Percentiles rank a stretch among this genome's conserved stretches.
Conservation (phyloP, 169 alveolate genomes). For the Plasmodium malariae region DNA sequence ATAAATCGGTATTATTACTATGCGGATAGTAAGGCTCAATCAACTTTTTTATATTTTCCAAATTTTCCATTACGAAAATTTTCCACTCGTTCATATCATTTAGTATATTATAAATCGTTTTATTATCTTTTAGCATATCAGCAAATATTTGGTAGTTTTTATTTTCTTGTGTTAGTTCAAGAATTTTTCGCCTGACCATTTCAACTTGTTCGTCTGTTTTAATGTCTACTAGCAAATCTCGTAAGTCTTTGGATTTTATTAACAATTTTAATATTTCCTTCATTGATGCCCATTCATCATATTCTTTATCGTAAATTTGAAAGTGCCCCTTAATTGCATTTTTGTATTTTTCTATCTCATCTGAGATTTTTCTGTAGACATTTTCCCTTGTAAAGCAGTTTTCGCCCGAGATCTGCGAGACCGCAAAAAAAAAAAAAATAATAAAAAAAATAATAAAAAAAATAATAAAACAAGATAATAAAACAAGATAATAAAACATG, state of each 20-base stretch:
- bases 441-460: slow-evolving; percentile 6
- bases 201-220: slow-evolving; percentile 41
- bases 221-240: neutral
- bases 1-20: neutral
- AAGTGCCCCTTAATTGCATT: slow-evolving; percentile 4
- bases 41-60: slow-evolving; percentile 17
- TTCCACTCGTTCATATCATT: slow-evolving; percentile 3
- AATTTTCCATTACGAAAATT: slow-evolving; percentile 5
- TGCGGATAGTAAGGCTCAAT: slow-evolving; percentile 4
- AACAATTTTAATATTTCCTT: slow-evolving; percentile 13
- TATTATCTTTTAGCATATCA: slow-evolving; percentile 13
- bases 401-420: neutral
- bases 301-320: neutral
- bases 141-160: slow-evolving; percentile 24
- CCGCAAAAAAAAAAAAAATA: neutral
- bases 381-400: slow-evolving; percentile 29
- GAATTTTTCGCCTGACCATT: slow-evolving; percentile 21
- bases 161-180: slow-evolving; percentile 14
- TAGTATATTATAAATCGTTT: slow-evolving; percentile 9
- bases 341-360: slow-evolving; percentile 5
- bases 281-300: slow-evolving; percentile 22
- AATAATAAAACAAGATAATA: too few relatives aligned
- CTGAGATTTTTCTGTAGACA: neutral
- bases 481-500: too few relatives aligned
- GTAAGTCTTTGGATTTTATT: slow-evolving; percentile 23